Base-by-base conservation (phyloP, 257 asterid genomes). In the Solanum chilense region DNA sequence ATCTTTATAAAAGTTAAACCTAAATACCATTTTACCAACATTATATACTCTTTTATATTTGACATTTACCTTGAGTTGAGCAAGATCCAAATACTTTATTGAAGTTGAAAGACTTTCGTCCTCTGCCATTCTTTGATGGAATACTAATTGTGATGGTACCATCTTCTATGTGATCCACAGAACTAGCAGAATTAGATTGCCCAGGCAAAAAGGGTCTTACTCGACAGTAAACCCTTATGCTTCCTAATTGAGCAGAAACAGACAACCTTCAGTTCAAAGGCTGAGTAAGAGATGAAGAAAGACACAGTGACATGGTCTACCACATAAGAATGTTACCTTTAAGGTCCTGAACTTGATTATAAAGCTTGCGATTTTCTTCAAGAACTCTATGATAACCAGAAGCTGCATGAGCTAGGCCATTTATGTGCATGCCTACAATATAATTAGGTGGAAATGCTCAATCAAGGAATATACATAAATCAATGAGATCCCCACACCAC, bases 271-370 rank as follows among this genome's bases (percentile, higher is more conserved):
- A 78, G 73, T 87, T 82, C 69, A 62, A 49, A 49, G 45, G 45
- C 23, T 81, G 69, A 49, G 13, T 49, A 29, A 81, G 47, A 81
- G 85, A 49, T 81, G 85, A 52, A 81, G 85, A 49, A 81, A 49
- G 85, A 52, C 13, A 81, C 45, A 29, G 12, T 11, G 70, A 52
- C 1, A 2, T 20, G 69, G 85, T 62, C 73, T 39, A 37, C 25
- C 23, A 41, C 52, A 31, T 71, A 52, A 70, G 80, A 12, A 58
- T 31, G 64, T 87, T 91, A 97, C 99, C 99, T 87, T 95, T 97
- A 42, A 97, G 95, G 90, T 97, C 99, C 89, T 97, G 99, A 88
- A 97, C 99, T 96, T 97, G 98, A 91, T 97, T 97, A 91, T 96
- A 97, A 56, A 97, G 98, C 92, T 94, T 97, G 90, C 98, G 93